Conservation (phyloP, 371 early-diverging fungal species). For the Apophysomyces sp. region DNA sequence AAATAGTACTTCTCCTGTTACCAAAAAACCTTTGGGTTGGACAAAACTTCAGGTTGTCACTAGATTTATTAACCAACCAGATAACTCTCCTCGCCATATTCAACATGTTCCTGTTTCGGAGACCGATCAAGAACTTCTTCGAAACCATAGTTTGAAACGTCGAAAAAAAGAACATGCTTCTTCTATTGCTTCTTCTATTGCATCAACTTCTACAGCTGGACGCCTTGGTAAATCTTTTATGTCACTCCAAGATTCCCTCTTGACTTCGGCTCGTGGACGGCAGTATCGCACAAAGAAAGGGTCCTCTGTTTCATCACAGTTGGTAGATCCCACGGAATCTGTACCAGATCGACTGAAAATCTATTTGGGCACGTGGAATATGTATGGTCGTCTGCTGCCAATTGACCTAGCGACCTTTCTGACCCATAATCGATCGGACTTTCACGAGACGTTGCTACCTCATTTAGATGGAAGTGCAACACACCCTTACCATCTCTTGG, state of each 20-base stretch:
- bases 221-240: background rate
- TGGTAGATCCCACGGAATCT: background rate
- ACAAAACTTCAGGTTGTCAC: slow-evolving; percentile 9
- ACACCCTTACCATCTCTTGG: slow-evolving; percentile 64
- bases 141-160: background rate
- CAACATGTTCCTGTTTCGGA: background rate
- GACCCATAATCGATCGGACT: slow-evolving; percentile 15
- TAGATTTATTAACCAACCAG: slow-evolving; percentile 2
- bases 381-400: slow-evolving; percentile 64
- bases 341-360: slow-evolving; percentile 48
- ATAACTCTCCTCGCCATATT: background rate
- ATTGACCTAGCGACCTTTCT: slow-evolving; percentile 33
- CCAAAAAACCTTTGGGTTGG: slow-evolving; percentile 1
- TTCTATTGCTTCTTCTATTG: background rate
- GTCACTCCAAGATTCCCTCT: background rate
- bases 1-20: background rate
- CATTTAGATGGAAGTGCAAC: slow-evolving; percentile 15
- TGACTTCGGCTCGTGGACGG: background rate
- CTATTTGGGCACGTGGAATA: slow-evolving; percentile 77
- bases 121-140: background rate
- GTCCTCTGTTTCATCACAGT: background rate
- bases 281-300: background rate
- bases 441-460: slow-evolving; percentile 10
- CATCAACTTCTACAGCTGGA: background rate
- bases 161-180: background rate